These are phyloP conservation scores for Solanum etuberosum DNA, from an alignment of 257 asterid species.

Conservation along the genomic window DNA sequence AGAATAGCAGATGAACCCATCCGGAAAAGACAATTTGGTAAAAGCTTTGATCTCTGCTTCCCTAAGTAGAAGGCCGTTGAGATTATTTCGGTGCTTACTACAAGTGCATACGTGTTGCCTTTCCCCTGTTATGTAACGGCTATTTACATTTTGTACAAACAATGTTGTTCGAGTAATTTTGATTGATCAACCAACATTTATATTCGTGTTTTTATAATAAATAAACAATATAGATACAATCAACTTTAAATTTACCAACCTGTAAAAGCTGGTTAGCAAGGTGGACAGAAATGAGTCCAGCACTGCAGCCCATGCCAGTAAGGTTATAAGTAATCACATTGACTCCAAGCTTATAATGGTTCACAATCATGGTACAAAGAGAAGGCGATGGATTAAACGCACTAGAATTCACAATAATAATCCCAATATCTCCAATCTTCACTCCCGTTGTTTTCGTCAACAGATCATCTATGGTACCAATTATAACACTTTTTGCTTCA, in stretches of 20 bases:
- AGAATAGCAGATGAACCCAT: slow-evolving; percentile 24
- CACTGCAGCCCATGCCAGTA: slow-evolving; percentile 47
- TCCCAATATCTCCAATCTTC: slow-evolving; percentile 15
- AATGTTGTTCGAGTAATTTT: too few relatives aligned
- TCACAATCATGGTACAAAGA: slow-evolving; percentile 17
- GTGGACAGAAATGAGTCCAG: slow-evolving; percentile 20
- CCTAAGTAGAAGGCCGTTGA: slow-evolving; percentile 11
- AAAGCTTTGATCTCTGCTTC: slow-evolving; percentile 15
- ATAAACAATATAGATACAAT: not conserved
- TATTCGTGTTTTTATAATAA: too few relatives aligned
- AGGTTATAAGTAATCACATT: slow-evolving; percentile 23
- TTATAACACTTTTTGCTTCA: not conserved
- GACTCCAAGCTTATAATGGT: slow-evolving; percentile 16
- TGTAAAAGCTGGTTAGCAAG: slow-evolving; percentile 19
- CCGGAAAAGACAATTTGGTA: slow-evolving; percentile 20
- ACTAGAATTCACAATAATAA: slow-evolving; percentile 21
- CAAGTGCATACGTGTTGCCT: slow-evolving; percentile 19
- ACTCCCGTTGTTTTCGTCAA: slow-evolving; percentile 3
- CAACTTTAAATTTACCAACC: not conserved
- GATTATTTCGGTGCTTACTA: slow-evolving; percentile 18
- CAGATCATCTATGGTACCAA: not conserved
- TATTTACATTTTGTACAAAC: too few relatives aligned
- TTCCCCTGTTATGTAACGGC: slow-evolving; percentile 6
- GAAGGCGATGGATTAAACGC: slow-evolving; percentile 27
- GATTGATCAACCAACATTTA: not conserved